Conservation (phyloP, 441 rosid genomes). For the Viola pubescens region DNA sequence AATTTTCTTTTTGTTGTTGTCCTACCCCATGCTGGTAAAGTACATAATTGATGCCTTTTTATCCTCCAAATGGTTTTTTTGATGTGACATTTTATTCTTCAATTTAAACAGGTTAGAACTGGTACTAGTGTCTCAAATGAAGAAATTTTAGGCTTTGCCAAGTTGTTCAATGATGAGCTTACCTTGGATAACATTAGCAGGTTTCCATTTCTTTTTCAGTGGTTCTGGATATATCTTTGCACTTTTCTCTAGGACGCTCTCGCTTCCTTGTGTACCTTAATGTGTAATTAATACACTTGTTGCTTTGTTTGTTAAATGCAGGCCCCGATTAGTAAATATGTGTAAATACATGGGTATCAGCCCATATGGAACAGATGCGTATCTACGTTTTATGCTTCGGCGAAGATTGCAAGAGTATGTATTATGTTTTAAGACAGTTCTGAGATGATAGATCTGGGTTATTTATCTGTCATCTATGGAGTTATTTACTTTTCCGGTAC, state of each 20-base stretch:
- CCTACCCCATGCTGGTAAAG: constrained; percentile 3
- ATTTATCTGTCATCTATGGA: no score
- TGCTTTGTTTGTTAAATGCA: constrained; percentile 30
- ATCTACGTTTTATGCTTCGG: constrained; percentile 75
- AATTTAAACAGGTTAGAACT: constrained; percentile 51
- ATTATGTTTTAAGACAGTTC: no score
- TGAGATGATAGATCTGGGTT: no score
- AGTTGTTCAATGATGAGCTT: constrained; percentile 79
- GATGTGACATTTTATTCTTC: constrained; percentile 3
- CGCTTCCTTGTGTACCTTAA: constrained; percentile 12
- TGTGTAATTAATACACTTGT: constrained; percentile 12
- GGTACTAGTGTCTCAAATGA: constrained; percentile 66
- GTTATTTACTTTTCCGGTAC: no score
- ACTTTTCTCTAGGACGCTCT: constrained; percentile 8
- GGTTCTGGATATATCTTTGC: constrained; percentile 6
- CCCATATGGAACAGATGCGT: constrained; percentile 79
- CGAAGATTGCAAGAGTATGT: constrained; percentile 65
- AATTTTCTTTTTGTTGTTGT: constrained; percentile 2
- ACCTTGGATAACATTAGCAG: constrained; percentile 84
- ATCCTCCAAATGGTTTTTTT: not conserved
- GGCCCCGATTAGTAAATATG: constrained; percentile 78
- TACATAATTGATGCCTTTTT: not conserved
- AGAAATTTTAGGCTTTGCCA: constrained; percentile 79
- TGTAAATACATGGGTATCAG: constrained; percentile 85
- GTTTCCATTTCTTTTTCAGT: constrained; percentile 28